Evolutionary conservation across 495 filamentous ascomycete species (phyloP), one percentile per base, ranked within the genome.

Genomic region (Neurospora tetrasperma): DNA sequence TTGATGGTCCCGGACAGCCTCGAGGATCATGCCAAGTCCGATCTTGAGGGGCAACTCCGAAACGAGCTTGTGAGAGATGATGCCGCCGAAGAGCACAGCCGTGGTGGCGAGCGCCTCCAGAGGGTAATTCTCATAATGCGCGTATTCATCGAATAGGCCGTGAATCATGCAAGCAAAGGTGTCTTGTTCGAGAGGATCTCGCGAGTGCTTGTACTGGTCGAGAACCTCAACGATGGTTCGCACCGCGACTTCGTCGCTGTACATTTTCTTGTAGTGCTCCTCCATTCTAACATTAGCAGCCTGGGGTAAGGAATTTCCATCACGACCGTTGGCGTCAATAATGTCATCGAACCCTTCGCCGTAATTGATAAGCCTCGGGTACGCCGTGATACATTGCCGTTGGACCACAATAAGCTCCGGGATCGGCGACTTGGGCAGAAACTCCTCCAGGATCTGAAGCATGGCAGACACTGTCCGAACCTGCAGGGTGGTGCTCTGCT

Each of bases 121-220:
- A 5, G 96, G 96, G 79, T 99, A 99, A 76, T 94, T 93, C 54
- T 90, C 87, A 78, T 97, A 99, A 79, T 96, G 97, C 66, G 91
- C 90, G 79, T 98, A 99, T 82, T 99, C 96, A 76, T 99, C 96
- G 75, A 98, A 97, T 10, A 99, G 85, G 0, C 96, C 96, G 76
- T 97, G 95, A 41, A 99, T 94, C 96, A 99, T 98, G 81, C 95
- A 97, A 14, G 94, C 93, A 79, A 98, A 99, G 5, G 97, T 85
- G 77, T 99, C 96, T 79, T 97, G 94, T 71, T 97, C 93, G 16
- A 88, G 83, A 3, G 93, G 89, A 71, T 96, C 91, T 35, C 88
- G 86, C 0, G 96, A 98, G 44, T 88, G 88, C 82, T 98, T 98
- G 83, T 96, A 94, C 54, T 86, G 85, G 74, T 92, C 89, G 75